phyloP scores from a whole-genome alignment of 768 basidiomycete genomes.

The Lactarius evosmus region DNA sequence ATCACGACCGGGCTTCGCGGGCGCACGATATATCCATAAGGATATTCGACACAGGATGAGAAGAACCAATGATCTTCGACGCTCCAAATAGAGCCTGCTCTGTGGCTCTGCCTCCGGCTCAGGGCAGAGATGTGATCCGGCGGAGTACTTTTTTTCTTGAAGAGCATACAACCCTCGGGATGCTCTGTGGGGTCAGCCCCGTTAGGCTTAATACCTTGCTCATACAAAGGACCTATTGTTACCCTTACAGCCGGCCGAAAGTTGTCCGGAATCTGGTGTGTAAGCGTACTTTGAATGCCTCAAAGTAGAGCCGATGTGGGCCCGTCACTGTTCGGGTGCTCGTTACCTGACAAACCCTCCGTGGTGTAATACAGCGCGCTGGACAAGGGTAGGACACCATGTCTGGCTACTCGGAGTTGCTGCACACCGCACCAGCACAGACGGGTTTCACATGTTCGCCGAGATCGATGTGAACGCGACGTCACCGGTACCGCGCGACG shows the following conservation, averaged over 20 bases:
- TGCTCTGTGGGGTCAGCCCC: constrained; percentile 6
- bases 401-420: constrained; percentile 12
- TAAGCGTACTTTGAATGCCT: not conserved
- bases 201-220: not conserved
- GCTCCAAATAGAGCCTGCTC: not conserved
- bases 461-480: not conserved
- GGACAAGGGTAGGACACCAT: not conserved
- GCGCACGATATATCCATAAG: not conserved
- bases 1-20: not conserved
- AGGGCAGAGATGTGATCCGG: not conserved
- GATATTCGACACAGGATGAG: not conserved
- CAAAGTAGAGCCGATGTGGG: not conserved
- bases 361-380: not conserved
- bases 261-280: not conserved
- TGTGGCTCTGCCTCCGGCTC: not conserved
- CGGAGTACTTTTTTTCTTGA: not conserved
- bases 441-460: constrained; percentile 9
- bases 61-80: not conserved
- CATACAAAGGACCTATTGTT: not conserved
- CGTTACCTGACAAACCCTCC: not conserved
- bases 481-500: not conserved
- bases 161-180: constrained; percentile 1
- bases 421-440: not conserved
- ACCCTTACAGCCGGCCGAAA: not conserved
- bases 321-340: not conserved